Base-by-base conservation (phyloP, 202 grass and related monocot species). In the Bolboschoenoplectus hybrid region DNA sequence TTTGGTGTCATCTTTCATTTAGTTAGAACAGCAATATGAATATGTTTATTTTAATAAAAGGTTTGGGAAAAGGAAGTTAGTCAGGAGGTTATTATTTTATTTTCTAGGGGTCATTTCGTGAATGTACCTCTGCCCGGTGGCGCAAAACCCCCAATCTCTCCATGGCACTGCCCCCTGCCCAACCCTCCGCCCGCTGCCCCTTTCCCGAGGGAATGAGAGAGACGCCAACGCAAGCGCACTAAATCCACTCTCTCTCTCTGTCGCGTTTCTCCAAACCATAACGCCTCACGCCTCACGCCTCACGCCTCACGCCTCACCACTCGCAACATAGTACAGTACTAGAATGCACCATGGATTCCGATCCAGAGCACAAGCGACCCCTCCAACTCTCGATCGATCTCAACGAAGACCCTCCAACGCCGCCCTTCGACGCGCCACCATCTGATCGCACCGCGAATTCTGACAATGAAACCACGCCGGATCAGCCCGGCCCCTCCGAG, bases 341-440 rank as follows among this genome's bases (percentile, higher is more conserved):
- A 82, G 80, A 56, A 46, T 72, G 20, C 51, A 62, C 47, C 64
- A 74, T 78, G 86, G 90, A 84, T 67, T 89, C 82, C 45, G 89
- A 84, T 60, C 85, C 49, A 36, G 20, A 50, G 66, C 90, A 88
- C 89, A 89, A 91, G 86, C 96, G 96, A 20, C 93, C 86, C 49
- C 67, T 83, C 81, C 91, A 82, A 68, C 85, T 98, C 74, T 83
- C 49, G 84, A 94, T 96, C 88, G 93, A 98, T 91, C 97, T 99
- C 89, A 99, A 99, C 90, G 93, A 94, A 89, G 85, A 65, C 82
- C 76, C 63, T 1, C 84, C 65, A 2, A 43, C 87, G 0, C 73
- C 87, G 9, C 87, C 67, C 35, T 83, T 1, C 38, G 70, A 64
- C 49, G 1, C 46, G 5, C 63, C 87, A 2, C 81, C 77, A 14